These are phyloP conservation scores for Fonsecaea pedrosoi DNA, from an alignment of 2,329 filamentous ascomycete genomes.

Conservation along the genomic window DNA sequence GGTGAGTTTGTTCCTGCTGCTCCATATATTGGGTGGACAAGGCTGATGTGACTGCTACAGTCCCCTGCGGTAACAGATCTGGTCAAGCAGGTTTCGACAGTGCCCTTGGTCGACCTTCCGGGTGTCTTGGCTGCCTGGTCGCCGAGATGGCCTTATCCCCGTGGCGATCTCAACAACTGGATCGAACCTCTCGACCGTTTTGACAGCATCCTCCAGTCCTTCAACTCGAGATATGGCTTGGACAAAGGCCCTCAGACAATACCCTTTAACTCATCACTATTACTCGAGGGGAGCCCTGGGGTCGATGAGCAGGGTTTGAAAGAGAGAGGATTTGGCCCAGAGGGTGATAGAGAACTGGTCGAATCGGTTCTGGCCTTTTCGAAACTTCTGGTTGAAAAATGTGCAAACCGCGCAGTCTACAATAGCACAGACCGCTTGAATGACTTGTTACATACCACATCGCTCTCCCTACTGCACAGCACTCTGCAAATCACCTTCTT, in stretches of 20 bases:
- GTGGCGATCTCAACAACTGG: slow-evolving; percentile 98
- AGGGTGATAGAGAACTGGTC: slow-evolving; percentile 81
- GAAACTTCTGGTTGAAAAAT: slow-evolving; percentile 86
- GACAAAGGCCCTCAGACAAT: slow-evolving; percentile 79
- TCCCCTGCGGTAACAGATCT: slow-evolving; percentile 87
- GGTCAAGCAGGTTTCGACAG: slow-evolving; percentile 71
- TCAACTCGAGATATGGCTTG: slow-evolving; percentile 80
- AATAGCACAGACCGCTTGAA: slow-evolving; percentile 90
- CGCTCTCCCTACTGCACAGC: slow-evolving; percentile 75
- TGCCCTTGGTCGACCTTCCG: slow-evolving; percentile 77
- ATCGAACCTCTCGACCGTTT: slow-evolving; percentile 93
- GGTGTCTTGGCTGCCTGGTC: slow-evolving; percentile 80
- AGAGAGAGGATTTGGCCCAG: slow-evolving; percentile 68
- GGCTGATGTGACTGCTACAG: slow-evolving; percentile 56
- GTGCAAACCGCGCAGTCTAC: slow-evolving; percentile 95
- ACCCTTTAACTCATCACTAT: slow-evolving; percentile 72
- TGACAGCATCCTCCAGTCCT: slow-evolving; percentile 82
- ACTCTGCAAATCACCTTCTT: slow-evolving; percentile 82
- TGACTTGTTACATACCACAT: slow-evolving; percentile 86
- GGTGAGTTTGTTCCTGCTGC: slow-evolving; percentile 47
- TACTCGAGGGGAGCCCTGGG: slow-evolving; percentile 62
- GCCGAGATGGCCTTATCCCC: slow-evolving; percentile 89
- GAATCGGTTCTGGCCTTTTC: slow-evolving; percentile 85
- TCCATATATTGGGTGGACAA: slow-evolving; percentile 11
- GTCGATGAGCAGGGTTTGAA: slow-evolving; percentile 58